Evolutionary conservation across 2,329 filamentous ascomycete genomes (phyloP), one percentile per base, ranked within the genome.

Genomic region (Pseudogymnoascus sp.): DNA sequence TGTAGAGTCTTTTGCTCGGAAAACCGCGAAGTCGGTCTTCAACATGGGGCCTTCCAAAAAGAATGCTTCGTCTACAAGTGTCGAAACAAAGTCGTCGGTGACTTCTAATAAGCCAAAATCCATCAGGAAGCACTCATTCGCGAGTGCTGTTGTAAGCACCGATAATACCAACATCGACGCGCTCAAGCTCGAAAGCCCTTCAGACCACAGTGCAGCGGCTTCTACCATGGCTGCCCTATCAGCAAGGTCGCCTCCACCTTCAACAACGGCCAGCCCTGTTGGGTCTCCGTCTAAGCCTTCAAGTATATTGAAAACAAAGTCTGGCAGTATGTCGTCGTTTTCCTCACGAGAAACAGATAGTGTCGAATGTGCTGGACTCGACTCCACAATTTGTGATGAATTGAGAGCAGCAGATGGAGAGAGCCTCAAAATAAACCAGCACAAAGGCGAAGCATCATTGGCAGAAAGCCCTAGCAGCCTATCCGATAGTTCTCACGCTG

Each of bases 181-280:
- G 11, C 83, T 83, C 67, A 83, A 82, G 64, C 79, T 81, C 12
- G 82, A 77, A 12, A 69, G 78, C 1, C 80, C 81, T 4, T 81
- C 83, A 1, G 82, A 86, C 38, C 80, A 85, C 59, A 79, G 79
- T 63, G 78, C 84, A 70, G 88, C 88, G 23, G 80, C 81, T 21
- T 83, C 79, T 66, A 80, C 83, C 25, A 90, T 92, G 80, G 87
- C 87, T 62, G 86, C 85, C 40, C 78, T 90, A 40, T 85, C 88
- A n/a, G 82, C 79, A 16, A 80, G 83, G 16, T 84, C 88, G 0
- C 80, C 83, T 37, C 60, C 82, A n/a, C 73, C 75, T 21, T 83
- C 84, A 1, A 81, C 84, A 1, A 71, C 74, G 5, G 76, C 77
- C 11, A 80, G 81, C 0, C 78, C 80, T 5, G 63, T 77, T 37